Base-by-base conservation (phyloP, 192 early-diverging fungal genomes). In the Coemansia sp. region DNA sequence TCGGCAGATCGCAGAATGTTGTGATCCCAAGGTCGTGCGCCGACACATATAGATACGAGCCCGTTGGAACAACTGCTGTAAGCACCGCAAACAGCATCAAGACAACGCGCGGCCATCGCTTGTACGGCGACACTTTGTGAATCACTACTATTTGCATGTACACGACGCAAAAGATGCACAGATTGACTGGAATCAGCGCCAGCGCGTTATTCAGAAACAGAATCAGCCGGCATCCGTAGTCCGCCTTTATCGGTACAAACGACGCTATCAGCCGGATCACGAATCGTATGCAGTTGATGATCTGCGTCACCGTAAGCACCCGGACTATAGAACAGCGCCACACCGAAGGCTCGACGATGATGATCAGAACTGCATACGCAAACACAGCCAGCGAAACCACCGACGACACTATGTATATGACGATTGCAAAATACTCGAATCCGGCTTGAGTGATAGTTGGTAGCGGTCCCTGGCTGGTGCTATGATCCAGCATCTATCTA, bases 91-190 rank as follows among this genome's bases (percentile, higher is more conserved):
- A n/a, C 8, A 63, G 36, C 46, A 78, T 23, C 10, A 64, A 23
- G 0, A 39, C 23, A 6, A 66, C 61, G 11, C 77, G 63, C 26
- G 71, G 71, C 68, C 64, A 73, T 35, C 67, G 59, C 53, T 70
- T 68, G 0, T n/a, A 49, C 0, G 71, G 71, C 20, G 71, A 67
- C 0, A 78, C 41, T 10, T 71, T 66, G 77, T 78, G 68, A 34
- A 78, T 66, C 2, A 78, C 60, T 1, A 78, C 64, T 11, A 78
- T 35, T 23, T 78, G 77, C 11, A 78, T 59, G 26, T 78, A 78
- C 10, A 73, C 52, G 16, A 73, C 77, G 43, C 71, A 73, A 46
- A 70, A 73, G 35, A 67, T 57, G 41, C 66, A 66, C 36, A 69
- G 34, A 36, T 61, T 46, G 15, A 62, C 44, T 21, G 60, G 67